Evolutionary conservation across 1,284 basidiomycete species (phyloP), one percentile per base, ranked within the genome.

Genomic region (Ganoderma resinaceum): DNA sequence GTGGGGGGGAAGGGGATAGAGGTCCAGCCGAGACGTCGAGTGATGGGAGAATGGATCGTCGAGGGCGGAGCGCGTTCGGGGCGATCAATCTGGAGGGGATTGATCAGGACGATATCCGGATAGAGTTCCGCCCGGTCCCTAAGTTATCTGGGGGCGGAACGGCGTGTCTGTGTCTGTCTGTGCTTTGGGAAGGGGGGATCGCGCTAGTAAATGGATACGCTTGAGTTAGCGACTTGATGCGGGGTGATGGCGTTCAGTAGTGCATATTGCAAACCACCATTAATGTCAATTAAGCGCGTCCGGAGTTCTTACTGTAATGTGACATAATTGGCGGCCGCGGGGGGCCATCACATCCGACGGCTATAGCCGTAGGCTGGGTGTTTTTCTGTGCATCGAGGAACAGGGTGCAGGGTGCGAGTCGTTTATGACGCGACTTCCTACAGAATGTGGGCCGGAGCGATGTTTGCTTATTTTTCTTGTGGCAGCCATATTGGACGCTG

Each of bases 41-140:
- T n/a, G n/a, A n/a, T n/a, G n/a, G n/a, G n/a, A n/a, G n/a, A 55
- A 29, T 55, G 53, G 53, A 55, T 55, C 53, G 53, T 55, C 53
- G 14, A 49, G 0, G 46, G 23, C 23, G 46, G 46, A 26, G 23
- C 46, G 46, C 46, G 46, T 46, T 23, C 20, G 46, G 46, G 23
- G 46, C 46, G 26, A 49, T 49, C 26, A 14, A 49, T 49, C 23
- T 26, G 46, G 46, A 23, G 23, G 5, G 43, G 20, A n/a, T 12
- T 1, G 5, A 1, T n/a, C 42, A 11, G 43, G 9, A 38, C 9
- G 37, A 38, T 12, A 12, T 12, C 46, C 46, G 23, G 46, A 49
- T 26, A 11, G 46, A 26, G 46, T 49, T 26, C 23, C 23, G 46
- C 23, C 23, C 23, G 46, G 2, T n/a, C n/a, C n/a, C n/a, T n/a